Evolutionary conservation across 1,284 basidiomycete species (phyloP), one percentile per base, ranked within the genome.

Genomic region (Ganoderma lingzhi): DNA sequence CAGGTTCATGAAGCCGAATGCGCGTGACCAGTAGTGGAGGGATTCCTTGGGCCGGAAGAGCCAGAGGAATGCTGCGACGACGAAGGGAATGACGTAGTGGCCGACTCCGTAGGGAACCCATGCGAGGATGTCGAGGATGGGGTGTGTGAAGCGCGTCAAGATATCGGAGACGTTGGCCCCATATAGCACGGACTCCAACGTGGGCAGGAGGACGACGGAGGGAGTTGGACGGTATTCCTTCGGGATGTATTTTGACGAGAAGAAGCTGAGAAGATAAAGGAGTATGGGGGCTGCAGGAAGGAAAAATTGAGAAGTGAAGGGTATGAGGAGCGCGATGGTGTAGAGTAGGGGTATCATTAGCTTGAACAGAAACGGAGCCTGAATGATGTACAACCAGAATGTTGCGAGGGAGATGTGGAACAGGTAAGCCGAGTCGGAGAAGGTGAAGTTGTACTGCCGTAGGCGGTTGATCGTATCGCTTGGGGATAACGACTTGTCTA

Each of bases 111-210:
- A 99, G 0, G 97, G 97, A 1, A 99, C 79, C 97, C 97, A 99
- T 0, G 97, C 97, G 65, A 98, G 78, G 71, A 99, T 88, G 79
- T 99, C 97, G 64, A 99, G 89, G 32, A 96, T 75, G 3, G 96
- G 95, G 77, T 98, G 94, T 2, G 97, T 98, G 81, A 92, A 96
- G 23, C 96, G 89, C 3, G 97, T 99, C 71, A 99, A 90, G 78
- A 99, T 93, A 81, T 98, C 96, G 44, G 95, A 96, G 71, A 99
- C 97, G 83, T 98, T 99, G 63, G 96, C 97, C 12, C 97, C 97
- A 80, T 98, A 99, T 39, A 98, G 86, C 41, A 98, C 95, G 10
- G 93, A 92, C 80, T 99, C 97, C 66, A 99, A 88, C 0, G 97
- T 97, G 0, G 97, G 97, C 3, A 99, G 89, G 35, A 99, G 87